Evolutionary conservation across 768 basidiomycete genomes (phyloP).

Genomic region (Saitozyma podzolica): DNA sequence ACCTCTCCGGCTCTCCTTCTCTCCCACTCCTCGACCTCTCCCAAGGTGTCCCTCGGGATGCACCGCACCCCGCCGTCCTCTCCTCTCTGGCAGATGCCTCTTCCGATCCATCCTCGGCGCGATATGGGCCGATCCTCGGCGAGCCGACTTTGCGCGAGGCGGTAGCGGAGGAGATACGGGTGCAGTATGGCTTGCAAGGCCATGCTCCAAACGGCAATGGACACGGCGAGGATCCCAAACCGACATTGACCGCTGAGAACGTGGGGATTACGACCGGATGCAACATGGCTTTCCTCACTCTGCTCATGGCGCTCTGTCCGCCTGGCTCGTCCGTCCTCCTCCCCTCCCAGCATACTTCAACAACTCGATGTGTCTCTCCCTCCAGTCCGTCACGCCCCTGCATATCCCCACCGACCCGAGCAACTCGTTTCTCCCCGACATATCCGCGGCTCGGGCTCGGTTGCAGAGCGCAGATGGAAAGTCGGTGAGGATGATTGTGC

Average conservation of each 20-base stretch:
- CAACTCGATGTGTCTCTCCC: conserved; percentile 62
- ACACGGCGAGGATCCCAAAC: conserved; percentile 44
- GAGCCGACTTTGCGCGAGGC: conserved; percentile 60
- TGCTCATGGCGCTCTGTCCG: conserved; percentile 65
- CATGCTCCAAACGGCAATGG: background rate
- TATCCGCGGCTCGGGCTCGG: conserved; percentile 50
- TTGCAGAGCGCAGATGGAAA: conserved; percentile 47
- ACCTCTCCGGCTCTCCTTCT: conserved; percentile 14
- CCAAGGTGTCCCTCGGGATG: conserved; percentile 69
- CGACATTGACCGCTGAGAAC: conserved; percentile 54
- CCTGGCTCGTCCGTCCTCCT: conserved; percentile 69
- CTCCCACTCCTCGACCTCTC: conserved; percentile 65
- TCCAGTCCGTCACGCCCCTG: conserved; percentile 65
- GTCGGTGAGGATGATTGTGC: conserved; percentile 64
- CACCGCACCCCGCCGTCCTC: conserved; percentile 62
- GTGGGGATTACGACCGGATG: conserved; percentile 71
- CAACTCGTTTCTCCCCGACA: conserved; percentile 65
- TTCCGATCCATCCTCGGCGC: conserved; percentile 54
- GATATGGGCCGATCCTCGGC: conserved; percentile 66
- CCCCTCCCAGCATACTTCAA: conserved; percentile 64
- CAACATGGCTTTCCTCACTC: conserved; percentile 69
- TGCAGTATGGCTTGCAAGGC: conserved; percentile 57
- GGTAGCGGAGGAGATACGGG: conserved; percentile 64
- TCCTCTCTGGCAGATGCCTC: conserved; percentile 58
- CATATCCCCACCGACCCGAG: conserved; percentile 59